Evolutionary conservation across 2,329 filamentous ascomycete genomes (phyloP).

Genomic region (Penicillium vulpinum): DNA sequence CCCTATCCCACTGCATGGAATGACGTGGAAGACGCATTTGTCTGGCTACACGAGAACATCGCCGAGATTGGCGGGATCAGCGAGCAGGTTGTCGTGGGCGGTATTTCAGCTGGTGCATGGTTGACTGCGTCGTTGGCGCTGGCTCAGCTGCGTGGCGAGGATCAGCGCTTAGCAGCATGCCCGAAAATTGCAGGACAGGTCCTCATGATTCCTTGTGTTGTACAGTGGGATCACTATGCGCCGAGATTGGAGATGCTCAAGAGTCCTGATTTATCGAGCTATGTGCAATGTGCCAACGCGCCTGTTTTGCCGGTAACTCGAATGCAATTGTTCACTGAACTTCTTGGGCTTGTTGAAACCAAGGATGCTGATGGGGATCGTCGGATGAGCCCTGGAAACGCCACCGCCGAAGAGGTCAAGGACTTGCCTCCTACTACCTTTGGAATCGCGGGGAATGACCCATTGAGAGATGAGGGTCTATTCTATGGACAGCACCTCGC

Average conservation of each 20-base stretch:
- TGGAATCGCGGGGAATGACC: constrained; percentile 50
- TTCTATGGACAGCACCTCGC: constrained; percentile 48
- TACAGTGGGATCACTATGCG: constrained; percentile 37
- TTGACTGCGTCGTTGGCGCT: constrained; percentile 46
- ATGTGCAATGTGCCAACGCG: constrained; percentile 49
- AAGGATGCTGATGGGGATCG: constrained; percentile 31
- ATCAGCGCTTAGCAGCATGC: constrained; percentile 18
- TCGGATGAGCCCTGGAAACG: constrained; percentile 44
- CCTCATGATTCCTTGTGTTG: constrained; percentile 53
- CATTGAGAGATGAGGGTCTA: constrained; percentile 52
- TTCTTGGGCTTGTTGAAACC: constrained; percentile 27
- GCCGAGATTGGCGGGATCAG: constrained; percentile 42
- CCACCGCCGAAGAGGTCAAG: constrained; percentile 32
- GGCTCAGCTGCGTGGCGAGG: constrained; percentile 39
- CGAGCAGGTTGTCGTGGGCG: constrained; percentile 47
- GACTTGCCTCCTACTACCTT: constrained; percentile 49
- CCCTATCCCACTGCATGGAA: constrained; percentile 54
- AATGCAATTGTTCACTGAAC: constrained; percentile 35
- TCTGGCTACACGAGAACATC: constrained; percentile 54
- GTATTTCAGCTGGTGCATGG: constrained; percentile 52
- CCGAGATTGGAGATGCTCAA: constrained; percentile 39
- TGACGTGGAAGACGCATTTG: constrained; percentile 56
- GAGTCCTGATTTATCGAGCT: constrained; percentile 46
- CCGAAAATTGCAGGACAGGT: constrained; percentile 52
- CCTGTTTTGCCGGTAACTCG: constrained; percentile 50